A percentile compares a stretch with the other conserved stretches of the same genome.
Conservation (phyloP, 192 early-diverging fungal species). For the Powellomyces hirtus region DNA sequence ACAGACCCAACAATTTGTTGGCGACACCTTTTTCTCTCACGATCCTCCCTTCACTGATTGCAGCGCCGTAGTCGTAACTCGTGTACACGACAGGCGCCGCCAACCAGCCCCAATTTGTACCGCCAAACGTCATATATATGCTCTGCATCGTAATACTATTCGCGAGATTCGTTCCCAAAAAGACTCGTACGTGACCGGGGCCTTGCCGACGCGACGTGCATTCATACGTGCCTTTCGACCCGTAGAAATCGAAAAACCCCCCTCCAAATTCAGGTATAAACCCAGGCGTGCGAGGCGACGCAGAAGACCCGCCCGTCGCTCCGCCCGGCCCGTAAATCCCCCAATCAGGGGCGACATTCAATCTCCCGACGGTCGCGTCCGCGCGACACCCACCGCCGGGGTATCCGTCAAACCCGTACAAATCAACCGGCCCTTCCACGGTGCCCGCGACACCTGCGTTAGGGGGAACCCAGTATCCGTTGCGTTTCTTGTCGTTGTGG, state of each 20-base stretch:
- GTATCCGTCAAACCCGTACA: not conserved
- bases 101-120: conserved; percentile 5
- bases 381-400: not conserved
- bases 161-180: conserved; percentile 29
- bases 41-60: not conserved
- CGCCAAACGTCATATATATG: conserved; percentile 10
- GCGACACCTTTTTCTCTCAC: not conserved
- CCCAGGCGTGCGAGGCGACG: not conserved
- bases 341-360: not conserved
- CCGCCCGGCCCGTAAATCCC: not conserved
- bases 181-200: conserved; percentile 5
- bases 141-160: not conserved
- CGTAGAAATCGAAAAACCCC: not conserved
- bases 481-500: not conserved
- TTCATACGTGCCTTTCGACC: not conserved
- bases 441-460: not conserved
- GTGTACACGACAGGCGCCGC: conserved; percentile 1
- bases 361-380: not conserved
- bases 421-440: not conserved
- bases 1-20: not conserved
- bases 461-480: not conserved
- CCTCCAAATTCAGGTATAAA: not conserved
- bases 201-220: not conserved
- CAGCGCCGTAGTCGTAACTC: not conserved
- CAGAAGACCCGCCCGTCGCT: not conserved